Base-by-base conservation (phyloP, 208 protist species). In the Wallacemonas sp. region DNA sequence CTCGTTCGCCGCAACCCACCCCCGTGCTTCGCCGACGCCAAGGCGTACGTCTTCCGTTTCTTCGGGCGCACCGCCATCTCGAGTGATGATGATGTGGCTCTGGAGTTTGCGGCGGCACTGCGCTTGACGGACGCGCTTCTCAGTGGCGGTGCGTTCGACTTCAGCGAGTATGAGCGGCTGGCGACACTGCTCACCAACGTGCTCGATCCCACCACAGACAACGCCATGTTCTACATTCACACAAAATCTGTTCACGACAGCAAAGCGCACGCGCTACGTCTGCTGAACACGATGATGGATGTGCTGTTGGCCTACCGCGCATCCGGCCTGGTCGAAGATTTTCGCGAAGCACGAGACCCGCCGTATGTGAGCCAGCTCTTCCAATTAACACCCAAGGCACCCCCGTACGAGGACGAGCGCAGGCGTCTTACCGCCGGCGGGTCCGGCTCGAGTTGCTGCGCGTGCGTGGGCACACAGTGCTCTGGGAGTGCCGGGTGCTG, bases 81-180 rank as follows among this genome's bases (percentile, higher is more conserved):
- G 42, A 68, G 64, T 9, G 67, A 74, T 27, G 70, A 76, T 26
- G 60, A 68, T 29, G 44, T 54, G 15, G 70, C 63, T 4, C 29
- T 50, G 1, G 67, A 73, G 58, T 78, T 77, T 36, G 53, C 73
- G 36, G 63, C 69, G 6, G 48, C 64, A 53, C 57, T 80, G 36
- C 69, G 74, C 37, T 60, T 85, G 9, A 66, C 63, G 12, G 71
- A 76, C 19, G 69, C 53, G 26, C 67, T 85, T 8, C 53, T 85
- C 17, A 71, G 77, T 52, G 57, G 62, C 27, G 78, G 78, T 24
- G 73, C 63, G 0, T 85, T 79, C n/a, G 50, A 61, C 22, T 37
- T 74, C 44, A 26, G 17, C 30, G 73, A 80, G 59, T 85, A 76
- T 66, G 44, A 50, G 34, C 9, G 29, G 9, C 63, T 85, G 5